Conservation (phyloP, 805 yeast species). For the Kodamaea sagamina region DNA sequence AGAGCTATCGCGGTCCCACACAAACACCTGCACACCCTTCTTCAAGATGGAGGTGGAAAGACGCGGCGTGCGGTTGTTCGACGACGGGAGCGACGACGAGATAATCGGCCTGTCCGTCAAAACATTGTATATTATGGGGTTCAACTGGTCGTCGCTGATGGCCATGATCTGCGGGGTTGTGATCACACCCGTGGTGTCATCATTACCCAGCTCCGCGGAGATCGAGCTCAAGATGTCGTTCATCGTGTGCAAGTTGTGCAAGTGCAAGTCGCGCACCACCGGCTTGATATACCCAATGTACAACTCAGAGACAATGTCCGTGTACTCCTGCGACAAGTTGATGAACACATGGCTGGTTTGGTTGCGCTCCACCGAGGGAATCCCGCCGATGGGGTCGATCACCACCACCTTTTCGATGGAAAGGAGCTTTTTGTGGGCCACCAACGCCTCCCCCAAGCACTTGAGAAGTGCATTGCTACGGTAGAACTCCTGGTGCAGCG, state of each 20-base stretch:
- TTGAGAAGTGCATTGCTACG: conserved; percentile 27
- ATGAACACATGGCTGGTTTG: conserved; percentile 84
- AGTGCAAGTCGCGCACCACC: conserved; percentile 51
- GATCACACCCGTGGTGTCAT: conserved; percentile 73
- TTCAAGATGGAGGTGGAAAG: conserved; percentile 78
- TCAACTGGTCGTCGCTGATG: conserved; percentile 50
- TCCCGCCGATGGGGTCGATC: conserved; percentile 84
- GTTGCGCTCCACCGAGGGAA: conserved; percentile 81
- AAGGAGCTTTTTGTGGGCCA: conserved; percentile 29
- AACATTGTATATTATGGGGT: conserved; percentile 87
- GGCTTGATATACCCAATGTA: conserved; percentile 56
- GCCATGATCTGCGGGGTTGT: conserved; percentile 83
- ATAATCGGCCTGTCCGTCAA: conserved; percentile 89
- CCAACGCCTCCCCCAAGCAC: conserved; percentile 27
- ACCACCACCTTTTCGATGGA: conserved; percentile 80
- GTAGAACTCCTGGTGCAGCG: conserved; percentile 28
- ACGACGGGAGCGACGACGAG: conserved; percentile 84
- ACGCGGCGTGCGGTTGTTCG: conserved; percentile 53
- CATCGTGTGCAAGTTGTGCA: conserved; percentile 69
- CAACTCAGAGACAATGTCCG: conserved; percentile 64
- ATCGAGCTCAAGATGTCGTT: conserved; percentile 51
- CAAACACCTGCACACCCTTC: conserved; percentile 65
- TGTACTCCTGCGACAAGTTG: conserved; percentile 79
- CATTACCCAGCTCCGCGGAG: conserved; percentile 42
- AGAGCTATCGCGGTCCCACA: conserved; percentile 33